These are phyloP conservation scores for Nidula niveotomentosa DNA, from an alignment of 1,284 basidiomycete species.

Conservation along the genomic window DNA sequence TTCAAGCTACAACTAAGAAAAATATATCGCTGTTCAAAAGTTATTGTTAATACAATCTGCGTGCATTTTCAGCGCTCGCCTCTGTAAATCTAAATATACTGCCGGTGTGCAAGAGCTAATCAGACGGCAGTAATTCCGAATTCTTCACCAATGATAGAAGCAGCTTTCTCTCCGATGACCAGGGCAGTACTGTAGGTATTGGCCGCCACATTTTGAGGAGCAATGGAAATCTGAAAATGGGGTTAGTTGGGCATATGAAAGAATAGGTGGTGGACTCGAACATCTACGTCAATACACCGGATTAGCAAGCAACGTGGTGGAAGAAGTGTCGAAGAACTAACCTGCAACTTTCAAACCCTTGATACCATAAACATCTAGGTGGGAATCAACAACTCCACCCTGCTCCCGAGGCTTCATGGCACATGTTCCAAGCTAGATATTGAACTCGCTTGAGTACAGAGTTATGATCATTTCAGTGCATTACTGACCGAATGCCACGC, in stretches of 20 bases:
- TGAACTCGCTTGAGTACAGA: background rate
- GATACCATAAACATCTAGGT: slow-evolving; percentile 33
- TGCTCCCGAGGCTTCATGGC: slow-evolving; percentile 23
- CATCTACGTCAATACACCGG: background rate
- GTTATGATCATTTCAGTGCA: background rate
- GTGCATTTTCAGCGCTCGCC: too few relatives aligned
- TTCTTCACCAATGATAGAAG: slow-evolving; percentile 7
- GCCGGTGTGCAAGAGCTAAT: too few relatives aligned
- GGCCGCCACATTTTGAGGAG: slow-evolving; percentile 36
- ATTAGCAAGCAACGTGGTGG: too few relatives aligned
- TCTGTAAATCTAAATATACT: too few relatives aligned
- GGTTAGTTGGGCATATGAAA: background rate
- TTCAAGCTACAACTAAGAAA: too few relatives aligned
- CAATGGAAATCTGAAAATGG: slow-evolving; percentile 16
- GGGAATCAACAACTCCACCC: slow-evolving; percentile 32
- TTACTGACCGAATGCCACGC: background rate
- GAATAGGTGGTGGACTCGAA: background rate
- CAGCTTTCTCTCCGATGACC: slow-evolving; percentile 41
- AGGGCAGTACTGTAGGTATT: slow-evolving; percentile 44
- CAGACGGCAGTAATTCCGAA: too few relatives aligned
- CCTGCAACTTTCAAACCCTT: slow-evolving; percentile 40
- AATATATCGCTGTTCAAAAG: too few relatives aligned
- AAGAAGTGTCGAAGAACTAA: background rate
- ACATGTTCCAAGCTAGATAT: slow-evolving; percentile 12
- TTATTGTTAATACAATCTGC: too few relatives aligned